Base-by-base conservation (phyloP, 2,329 filamentous ascomycete genomes). In the Ascochyta fabae region DNA sequence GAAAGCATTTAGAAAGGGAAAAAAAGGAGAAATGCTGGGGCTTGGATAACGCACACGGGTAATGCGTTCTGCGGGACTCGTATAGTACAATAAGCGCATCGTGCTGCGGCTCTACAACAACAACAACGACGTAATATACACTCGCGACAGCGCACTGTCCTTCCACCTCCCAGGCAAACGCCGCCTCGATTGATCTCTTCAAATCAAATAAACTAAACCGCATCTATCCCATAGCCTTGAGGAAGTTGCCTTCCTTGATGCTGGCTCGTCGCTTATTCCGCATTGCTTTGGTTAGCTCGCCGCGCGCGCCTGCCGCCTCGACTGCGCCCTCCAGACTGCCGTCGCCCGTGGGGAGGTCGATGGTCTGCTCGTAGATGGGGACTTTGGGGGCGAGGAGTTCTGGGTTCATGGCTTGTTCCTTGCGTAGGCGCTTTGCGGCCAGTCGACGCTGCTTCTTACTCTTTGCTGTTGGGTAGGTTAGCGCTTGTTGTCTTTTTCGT, bases 161-260 rank as follows among this genome's bases (percentile, higher is more conserved):
- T 4, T 29, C 19, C 19, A 19, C 3, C 7, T 29, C 27, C 27
- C 9, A 29, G 9, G 9, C 10, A 12, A 15, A 31, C 24, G 8
- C 10, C 12, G 12, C 29, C 10, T 5, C 29, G 4, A 5, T 6
- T 15, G 8, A 10, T 10, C 3, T 31, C 12, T 31, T 12, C 12
- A 13, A 19, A 19, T 19, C 19, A 19, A 19, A 19, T 19, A 19
- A 19, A 19, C 19, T 19, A 19, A 19, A 1, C 19, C 38, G 23
- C 31, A 43, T 40, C 54, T 78, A 81, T 9, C 77, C 70, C 89
- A 93, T 91, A 39, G 86, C 85, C 84, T 89, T 90, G 77, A 95
- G 84, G 83, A 92, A 95, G 79, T 95, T 95, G 72, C 78, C 79
- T 81, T 95, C 91, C 85, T 93, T 94, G 71, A 95, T 95, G 77